Evolutionary conservation across 495 filamentous ascomycete genomes (phyloP), one percentile per base, ranked within the genome.

Genomic region (Podospora comata): DNA sequence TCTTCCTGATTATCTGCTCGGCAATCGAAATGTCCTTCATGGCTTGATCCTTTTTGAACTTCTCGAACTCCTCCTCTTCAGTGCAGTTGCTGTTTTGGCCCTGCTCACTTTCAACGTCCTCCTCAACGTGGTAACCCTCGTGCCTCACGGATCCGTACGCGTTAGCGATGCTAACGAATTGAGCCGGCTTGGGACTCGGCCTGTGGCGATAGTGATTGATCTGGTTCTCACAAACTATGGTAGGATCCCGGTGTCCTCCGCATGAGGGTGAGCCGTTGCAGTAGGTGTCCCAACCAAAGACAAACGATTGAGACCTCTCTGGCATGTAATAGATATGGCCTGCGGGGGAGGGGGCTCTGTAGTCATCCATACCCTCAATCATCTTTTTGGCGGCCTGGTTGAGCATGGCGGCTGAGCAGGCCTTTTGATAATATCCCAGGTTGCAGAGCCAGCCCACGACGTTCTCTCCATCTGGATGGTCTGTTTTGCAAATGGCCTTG

Each of bases 381-480:
- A 27, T 9, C 23, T 28, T 4, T 23, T 61, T 6, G 27, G 30
- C 23, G 59, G 13, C n/a, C 20, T 4, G 11, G 59, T 26, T 18
- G 16, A 61, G 3, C 23, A 61, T 27, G 20, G 23, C 23, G 4
- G 23, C 16, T 2, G 59, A 11, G 18, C 59, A 61, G 16, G 4
- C 26, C 18, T 13, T 61, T 9, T 9, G 59, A 7, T 26, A 26
- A 4, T 28, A 5, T 4, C 23, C 16, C 23, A 32, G 3, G 27
- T 61, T 61, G 27, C 59, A 61, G 26, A 61, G 15, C 59, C 59
- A 61, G 23, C 26, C 59, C 16, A 30, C 59, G 7, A 61, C 23
- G 59, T 61, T 30, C 3, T 30, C 59, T 13, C 59, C 59, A 3
- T 28, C 26, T 5, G 9, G 5, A 15, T 61, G 59, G 20, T 32